These are phyloP conservation scores for Chimonanthus praecox DNA, from an alignment of 164 flowering plant species.

Conservation along the genomic window DNA sequence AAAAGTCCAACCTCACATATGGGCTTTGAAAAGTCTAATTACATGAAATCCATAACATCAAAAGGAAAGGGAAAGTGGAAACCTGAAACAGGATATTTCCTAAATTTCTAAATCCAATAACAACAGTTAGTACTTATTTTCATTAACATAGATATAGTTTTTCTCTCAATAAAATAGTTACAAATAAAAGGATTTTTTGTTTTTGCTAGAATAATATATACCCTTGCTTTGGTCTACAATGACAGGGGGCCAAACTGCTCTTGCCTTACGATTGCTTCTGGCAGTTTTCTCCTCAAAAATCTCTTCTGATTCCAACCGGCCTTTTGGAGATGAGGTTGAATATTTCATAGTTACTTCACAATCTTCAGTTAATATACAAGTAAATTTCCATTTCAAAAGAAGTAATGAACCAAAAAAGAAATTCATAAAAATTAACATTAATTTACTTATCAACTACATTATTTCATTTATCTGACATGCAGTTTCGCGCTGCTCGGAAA, in stretches of 20 bases:
- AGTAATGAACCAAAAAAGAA: no score
- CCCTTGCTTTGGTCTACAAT: background rate
- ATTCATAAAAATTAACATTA: no score
- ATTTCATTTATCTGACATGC: constrained; percentile 10
- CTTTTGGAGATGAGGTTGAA: constrained; percentile 94
- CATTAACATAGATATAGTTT: background rate
- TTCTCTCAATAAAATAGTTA: no score
- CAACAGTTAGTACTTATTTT: background rate
- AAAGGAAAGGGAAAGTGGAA: no score
- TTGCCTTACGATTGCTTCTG: constrained; percentile 76
- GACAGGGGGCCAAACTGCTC: constrained; percentile 89
- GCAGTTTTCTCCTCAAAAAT: constrained; percentile 83
- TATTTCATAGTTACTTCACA: background rate
- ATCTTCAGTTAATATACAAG: no score
- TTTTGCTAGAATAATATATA: background rate
- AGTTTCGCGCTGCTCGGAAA: constrained; percentile 91
- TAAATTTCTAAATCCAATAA: no score
- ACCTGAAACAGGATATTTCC: no score
- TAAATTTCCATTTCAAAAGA: no score
- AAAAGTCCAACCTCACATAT: no score
- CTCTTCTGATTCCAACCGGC: constrained; percentile 62
- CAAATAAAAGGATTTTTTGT: no score
- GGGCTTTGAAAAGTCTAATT: no score
- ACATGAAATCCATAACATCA: no score
- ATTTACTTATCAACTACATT: background rate